Evolutionary conservation across 2,329 filamentous ascomycete genomes (phyloP), one percentile per base, ranked within the genome.

Genomic region (Colletotrichum godetiae): DNA sequence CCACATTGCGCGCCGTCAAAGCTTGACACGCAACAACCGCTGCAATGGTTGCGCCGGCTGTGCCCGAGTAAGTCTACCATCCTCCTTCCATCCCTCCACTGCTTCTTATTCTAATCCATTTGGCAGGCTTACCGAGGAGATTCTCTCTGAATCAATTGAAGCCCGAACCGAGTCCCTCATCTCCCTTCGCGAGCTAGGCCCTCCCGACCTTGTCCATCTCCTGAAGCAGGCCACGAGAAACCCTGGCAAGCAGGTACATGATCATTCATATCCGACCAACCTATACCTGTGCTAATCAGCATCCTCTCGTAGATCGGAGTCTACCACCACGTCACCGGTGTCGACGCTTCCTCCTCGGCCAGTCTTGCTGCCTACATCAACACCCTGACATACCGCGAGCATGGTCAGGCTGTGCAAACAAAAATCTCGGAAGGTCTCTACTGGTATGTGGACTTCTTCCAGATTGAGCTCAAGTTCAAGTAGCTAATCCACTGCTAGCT

Each of bases 291-390:
- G 53, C 77, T 79, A 69, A 79, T 71, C 35, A 15, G 15, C 37
- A 4, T 31, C 49, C 65, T 22, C 10, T 35, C 27, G 7, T 15
- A 98, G 94, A 92, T 92, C 74, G 97, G 97, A 73, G 92, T 98
- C 68, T 99, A 99, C 82, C 97, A 99, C 83, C 97, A 99, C 91
- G 95, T 98, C 78, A 98, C 95, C 52, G 97, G 97, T 74, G 92
- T 98, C 80, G 97, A 99, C 85, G 97, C 97, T 61, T 99, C 97
- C 2, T 98, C 97, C 7, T 98, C 97, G 11, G 97, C 97, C 72
- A 98, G 96, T 84, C 87, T 99, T 73, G 97, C 97, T 53, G 97
- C 97, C 78, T 99, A 99, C 84, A 97, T 99, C 85, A 99, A 98
- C 84, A 98, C 96, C 52, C 88, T 99, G 74, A 98, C 95, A 58